Conservation (phyloP, 2,329 filamentous ascomycete species). For the Fusarium tupiense region DNA sequence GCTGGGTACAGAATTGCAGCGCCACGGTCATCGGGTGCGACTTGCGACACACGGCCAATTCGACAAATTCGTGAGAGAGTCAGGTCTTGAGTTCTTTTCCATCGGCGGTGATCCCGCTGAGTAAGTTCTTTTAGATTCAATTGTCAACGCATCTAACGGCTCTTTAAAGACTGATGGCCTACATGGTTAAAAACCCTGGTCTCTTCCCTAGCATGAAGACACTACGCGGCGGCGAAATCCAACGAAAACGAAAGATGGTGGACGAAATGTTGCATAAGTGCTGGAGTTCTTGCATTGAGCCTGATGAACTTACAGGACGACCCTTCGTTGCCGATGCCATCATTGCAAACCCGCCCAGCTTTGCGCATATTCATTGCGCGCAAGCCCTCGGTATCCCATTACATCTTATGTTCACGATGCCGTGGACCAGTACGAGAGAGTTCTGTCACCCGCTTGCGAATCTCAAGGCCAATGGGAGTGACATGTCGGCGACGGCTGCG, state of each 20-base stretch:
- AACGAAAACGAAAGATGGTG: conserved; percentile 42
- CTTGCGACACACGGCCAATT: conserved; percentile 26
- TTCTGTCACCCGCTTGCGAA: conserved; percentile 80
- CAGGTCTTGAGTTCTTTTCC: conserved; percentile 11
- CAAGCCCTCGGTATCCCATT: conserved; percentile 56
- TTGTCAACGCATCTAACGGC: neutral
- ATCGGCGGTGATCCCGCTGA: conserved; percentile 22
- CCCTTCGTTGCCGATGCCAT: conserved; percentile 62
- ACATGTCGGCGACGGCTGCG: conserved; percentile 55
- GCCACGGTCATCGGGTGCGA: conserved; percentile 24
- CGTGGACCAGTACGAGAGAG: conserved; percentile 76
- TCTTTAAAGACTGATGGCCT: conserved; percentile 13
- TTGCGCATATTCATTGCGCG: conserved; percentile 60
- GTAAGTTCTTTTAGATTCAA: rapidly evolving
- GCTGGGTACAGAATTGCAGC: conserved; percentile 2
- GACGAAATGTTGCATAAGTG: conserved; percentile 44
- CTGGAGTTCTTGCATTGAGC: conserved; percentile 42
- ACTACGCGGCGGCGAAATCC: conserved; percentile 42
- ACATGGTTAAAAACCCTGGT: conserved; percentile 47
- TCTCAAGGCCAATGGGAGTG: conserved; percentile 60
- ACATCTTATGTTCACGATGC: conserved; percentile 70
- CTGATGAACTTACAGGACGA: neutral
- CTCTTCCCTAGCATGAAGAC: conserved; percentile 44
- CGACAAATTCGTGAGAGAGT: neutral
- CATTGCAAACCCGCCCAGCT: conserved; percentile 62